Evolutionary conservation across 1,139 yeast species (phyloP).

Genomic region (Pneumocystis wakefieldiae): DNA sequence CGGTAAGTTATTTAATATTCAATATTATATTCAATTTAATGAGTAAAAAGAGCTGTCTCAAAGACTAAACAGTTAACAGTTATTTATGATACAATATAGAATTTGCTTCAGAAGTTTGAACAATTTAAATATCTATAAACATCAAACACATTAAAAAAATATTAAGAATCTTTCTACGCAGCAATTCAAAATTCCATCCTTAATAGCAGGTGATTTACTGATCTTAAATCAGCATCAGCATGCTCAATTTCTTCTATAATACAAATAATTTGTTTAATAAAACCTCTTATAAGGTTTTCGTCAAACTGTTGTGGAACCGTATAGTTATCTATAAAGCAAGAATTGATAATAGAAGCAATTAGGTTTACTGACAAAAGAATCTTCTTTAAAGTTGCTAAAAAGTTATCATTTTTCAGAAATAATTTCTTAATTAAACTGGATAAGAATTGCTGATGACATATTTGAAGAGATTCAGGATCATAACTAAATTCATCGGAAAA

Average conservation of each 20-base stretch:
- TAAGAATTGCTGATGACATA: not conserved
- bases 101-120: not conserved
- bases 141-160: not conserved
- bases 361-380: not conserved
- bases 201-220: not conserved
- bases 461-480: not conserved
- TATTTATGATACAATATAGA: not conserved
- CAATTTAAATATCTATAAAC: not conserved
- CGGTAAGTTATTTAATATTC: not conserved
- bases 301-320: not conserved
- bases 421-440: not conserved
- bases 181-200: not conserved
- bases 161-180: not conserved
- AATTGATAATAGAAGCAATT: not conserved
- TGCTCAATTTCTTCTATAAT: not conserved
- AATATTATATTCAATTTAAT: conserved; percentile 3
- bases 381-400: not conserved
- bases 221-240: not conserved
- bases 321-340: not conserved
- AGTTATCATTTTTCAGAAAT: not conserved
- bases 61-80: conserved; percentile 11
- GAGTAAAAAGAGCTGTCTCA: conserved; percentile 18
- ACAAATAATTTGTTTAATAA: not conserved
- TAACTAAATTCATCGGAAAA: not conserved
- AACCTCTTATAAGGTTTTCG: not conserved